Percentiles rank a stretch among this genome's conserved stretches.
Conservation (phyloP, 2,329 filamentous ascomycete genomes). For the Colletotrichum sp. region DNA sequence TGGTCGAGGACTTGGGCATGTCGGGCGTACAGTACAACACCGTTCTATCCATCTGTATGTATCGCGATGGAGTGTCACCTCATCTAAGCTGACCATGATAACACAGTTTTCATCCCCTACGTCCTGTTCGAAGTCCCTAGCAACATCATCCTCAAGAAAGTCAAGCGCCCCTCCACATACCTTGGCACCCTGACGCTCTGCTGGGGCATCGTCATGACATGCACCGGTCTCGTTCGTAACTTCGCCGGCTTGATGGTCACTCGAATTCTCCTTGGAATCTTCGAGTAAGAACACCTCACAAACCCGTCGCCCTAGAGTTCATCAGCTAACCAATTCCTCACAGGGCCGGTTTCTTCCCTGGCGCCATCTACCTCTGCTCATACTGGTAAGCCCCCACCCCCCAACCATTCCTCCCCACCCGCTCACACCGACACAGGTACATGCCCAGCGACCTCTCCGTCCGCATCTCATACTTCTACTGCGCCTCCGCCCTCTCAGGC, state of each 20-base stretch:
- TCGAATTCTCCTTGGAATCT: constrained; percentile 56
- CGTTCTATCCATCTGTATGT: constrained; percentile 64
- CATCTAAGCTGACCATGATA: not conserved
- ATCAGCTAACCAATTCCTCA: rapidly evolving
- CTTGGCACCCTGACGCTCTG: constrained; percentile 68
- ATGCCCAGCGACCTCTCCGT: constrained; percentile 32
- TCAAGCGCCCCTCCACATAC: constrained; percentile 67
- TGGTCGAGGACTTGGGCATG: constrained; percentile 47
- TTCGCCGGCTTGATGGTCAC: constrained; percentile 29
- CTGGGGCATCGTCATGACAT: constrained; percentile 31
- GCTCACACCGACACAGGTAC: constrained; percentile 55
- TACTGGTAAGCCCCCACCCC: constrained; percentile 67
- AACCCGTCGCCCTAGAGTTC: rapidly evolving
- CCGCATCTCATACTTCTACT: constrained; percentile 71
- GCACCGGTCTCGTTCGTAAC: constrained; percentile 26
- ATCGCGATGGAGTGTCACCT: constrained; percentile 38
- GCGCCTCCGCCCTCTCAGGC: constrained; percentile 71
- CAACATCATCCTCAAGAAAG: constrained; percentile 68
- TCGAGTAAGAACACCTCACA: constrained; percentile 39
- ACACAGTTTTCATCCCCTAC: constrained; percentile 69
- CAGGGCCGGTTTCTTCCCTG: constrained; percentile 57
- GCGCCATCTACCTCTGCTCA: constrained; percentile 53
- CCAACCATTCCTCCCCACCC: rapidly evolving
- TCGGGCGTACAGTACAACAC: constrained; percentile 59
- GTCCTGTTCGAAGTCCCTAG: constrained; percentile 68